Evolutionary conservation across 164 flowering plant species (phyloP), one percentile per base, ranked within the genome.

Genomic region (Nelumbo lutea): DNA sequence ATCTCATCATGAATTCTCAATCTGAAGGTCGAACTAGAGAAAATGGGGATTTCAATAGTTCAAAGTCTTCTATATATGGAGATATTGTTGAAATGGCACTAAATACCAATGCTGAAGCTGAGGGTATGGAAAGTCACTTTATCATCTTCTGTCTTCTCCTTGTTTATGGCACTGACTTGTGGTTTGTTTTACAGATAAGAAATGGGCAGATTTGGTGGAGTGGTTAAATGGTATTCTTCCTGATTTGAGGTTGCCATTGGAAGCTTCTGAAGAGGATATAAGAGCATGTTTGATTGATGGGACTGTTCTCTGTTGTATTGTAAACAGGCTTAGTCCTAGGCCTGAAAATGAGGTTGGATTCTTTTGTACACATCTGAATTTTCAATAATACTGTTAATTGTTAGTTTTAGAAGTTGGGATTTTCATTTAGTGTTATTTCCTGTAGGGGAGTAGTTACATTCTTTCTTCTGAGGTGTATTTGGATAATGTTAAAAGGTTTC

Each of bases 211-310:
- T 41, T 68, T 90, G 71, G 82, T 88, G 66, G 88, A 82, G 72
- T 92, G 98, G 96, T 68, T 92, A 68, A 88, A 87, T 73, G 43
- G 48, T 47, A 57, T 86, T 70, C 77, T 85, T 73, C 88, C 87
- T 45, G 66, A 77, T 65, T 68, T 82, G 64, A 76, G 66, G 63
- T 71, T 90, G 64, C 87, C 93, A 9, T 15, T 74, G 59, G 86
- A 85, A 53, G 82, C 88, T 76, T 86, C 98, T 10, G 89, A 83
- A 67, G 91, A 90, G 78, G 93, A 90, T 57, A 51, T 90, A 62
- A 81, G 94, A 68, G 75, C 74, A 15, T 78, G 78, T 74, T 83
- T 92, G 78, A 61, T 74, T 42, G 91, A 92, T 76, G 98, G 96
- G 45, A 71, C 76, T 68, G 81, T 83, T 70, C 76, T 92, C 42